These are phyloP conservation scores for Leucocoprinus birnbaumii DNA, from an alignment of 768 basidiomycete species.

Conservation along the genomic window DNA sequence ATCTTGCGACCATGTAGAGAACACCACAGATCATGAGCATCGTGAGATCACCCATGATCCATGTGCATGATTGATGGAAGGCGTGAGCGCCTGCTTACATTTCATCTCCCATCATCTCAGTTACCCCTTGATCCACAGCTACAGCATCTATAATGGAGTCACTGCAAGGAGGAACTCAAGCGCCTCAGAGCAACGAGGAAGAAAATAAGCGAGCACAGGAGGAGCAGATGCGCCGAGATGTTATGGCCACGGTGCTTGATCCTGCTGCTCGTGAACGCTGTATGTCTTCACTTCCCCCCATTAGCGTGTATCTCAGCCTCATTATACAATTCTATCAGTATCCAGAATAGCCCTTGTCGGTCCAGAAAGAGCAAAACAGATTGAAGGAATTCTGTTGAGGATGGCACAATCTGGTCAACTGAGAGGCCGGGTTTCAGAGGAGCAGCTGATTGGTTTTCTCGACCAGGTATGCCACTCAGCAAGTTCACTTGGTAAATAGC, in stretches of 20 bases:
- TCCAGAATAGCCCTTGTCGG: constrained; percentile 87
- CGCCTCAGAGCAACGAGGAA: constrained; percentile 32
- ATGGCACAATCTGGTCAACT: constrained; percentile 87
- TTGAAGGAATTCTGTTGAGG: constrained; percentile 72
- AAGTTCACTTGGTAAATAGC: not conserved
- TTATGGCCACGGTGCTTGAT: constrained; percentile 78
- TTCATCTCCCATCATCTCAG: not conserved
- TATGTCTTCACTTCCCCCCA: constrained; percentile 38
- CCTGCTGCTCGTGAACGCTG: constrained; percentile 77
- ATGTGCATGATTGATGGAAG: no score
- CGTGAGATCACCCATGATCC: no score
- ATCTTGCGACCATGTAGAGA: no score
- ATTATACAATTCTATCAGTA: constrained; percentile 41
- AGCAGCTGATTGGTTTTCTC: constrained; percentile 79
- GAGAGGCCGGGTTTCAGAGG: constrained; percentile 71
- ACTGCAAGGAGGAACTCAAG: not conserved
- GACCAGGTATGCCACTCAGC: constrained; percentile 65
- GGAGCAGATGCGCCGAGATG: constrained; percentile 72
- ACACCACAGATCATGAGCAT: no score
- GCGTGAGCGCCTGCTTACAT: not conserved
- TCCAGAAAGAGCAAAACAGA: constrained; percentile 74
- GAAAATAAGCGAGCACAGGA: constrained; percentile 61
- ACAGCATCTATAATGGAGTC: constrained; percentile 9
- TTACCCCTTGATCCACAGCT: not conserved
- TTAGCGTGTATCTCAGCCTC: not conserved